A percentile compares a stretch with the other conserved stretches of the same genome.
Evolutionary conservation across 805 yeast species (phyloP).

Genomic region (Yueomyces sinensis): DNA sequence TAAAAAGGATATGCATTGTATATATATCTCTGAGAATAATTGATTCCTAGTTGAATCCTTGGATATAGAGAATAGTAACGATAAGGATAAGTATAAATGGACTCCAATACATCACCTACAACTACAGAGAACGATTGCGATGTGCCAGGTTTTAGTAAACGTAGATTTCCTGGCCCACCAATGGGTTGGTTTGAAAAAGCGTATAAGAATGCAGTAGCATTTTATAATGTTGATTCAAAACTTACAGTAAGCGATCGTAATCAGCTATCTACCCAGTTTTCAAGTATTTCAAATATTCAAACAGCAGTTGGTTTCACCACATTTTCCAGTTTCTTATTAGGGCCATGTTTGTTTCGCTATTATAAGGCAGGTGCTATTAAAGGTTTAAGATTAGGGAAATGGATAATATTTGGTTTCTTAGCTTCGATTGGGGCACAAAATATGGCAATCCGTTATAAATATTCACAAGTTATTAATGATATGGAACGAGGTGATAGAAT

Average conservation of each 20-base stretch:
- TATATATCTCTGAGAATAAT: too few species aligned
- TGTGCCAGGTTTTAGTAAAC: too few species aligned
- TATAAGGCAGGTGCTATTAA: slow-evolving; percentile 21
- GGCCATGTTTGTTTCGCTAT: slow-evolving; percentile 30
- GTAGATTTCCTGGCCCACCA: background rate
- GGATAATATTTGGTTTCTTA: slow-evolving; percentile 29
- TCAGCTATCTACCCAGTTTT: slow-evolving; percentile 28
- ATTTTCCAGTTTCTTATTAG: slow-evolving; percentile 28
- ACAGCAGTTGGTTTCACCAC: slow-evolving; percentile 29
- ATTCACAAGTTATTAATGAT: background rate
- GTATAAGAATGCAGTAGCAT: slow-evolving; percentile 30
- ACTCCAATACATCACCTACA: too few species aligned
- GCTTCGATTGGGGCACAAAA: slow-evolving; percentile 9
- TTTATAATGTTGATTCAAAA: slow-evolving; percentile 36
- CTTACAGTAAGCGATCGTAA: slow-evolving; percentile 30
- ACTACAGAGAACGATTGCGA: too few species aligned
- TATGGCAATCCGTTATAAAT: background rate
- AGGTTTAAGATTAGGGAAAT: slow-evolving; percentile 27
- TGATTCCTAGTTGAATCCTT: too few species aligned
- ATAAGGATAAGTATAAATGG: too few species aligned
- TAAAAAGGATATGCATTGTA: too few species aligned
- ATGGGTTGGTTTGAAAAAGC: slow-evolving; percentile 27
- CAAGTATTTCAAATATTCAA: slow-evolving; percentile 24
- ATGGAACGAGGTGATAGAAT: background rate
- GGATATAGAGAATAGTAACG: too few species aligned